Evolutionary conservation across 2,329 filamentous ascomycete species (phyloP).

Genomic region (Cordyceps farinosa): DNA sequence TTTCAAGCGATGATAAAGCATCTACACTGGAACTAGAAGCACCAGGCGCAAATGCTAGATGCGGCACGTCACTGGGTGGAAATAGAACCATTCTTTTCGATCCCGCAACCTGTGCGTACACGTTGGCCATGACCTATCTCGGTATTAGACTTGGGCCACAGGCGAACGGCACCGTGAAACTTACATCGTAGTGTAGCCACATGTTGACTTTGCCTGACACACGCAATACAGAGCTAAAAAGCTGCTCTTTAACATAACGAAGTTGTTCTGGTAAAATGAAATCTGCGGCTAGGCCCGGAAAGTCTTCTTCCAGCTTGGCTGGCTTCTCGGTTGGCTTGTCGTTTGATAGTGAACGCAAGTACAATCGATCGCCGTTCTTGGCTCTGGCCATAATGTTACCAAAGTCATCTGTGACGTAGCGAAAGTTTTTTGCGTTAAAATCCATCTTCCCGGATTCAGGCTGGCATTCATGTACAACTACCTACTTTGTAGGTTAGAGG

Average conservation of each 20-base stretch:
- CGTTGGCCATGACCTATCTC: slow-evolving; percentile 74
- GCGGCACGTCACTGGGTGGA: slow-evolving; percentile 68
- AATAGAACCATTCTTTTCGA: slow-evolving; percentile 73
- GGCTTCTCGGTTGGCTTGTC: slow-evolving; percentile 65
- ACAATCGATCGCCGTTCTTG: slow-evolving; percentile 59
- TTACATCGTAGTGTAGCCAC: slow-evolving; percentile 86
- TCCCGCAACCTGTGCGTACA: slow-evolving; percentile 76
- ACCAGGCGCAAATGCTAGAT: slow-evolving; percentile 69
- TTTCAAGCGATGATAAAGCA: slow-evolving; percentile 54
- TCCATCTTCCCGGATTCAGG: slow-evolving; percentile 61
- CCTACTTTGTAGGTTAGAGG: slow-evolving; percentile 36
- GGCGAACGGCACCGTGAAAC: slow-evolving; percentile 23
- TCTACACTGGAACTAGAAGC: slow-evolving; percentile 76
- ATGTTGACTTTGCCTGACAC: slow-evolving; percentile 78
- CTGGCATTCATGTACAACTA: slow-evolving; percentile 69
- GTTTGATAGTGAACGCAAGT: slow-evolving; percentile 73
- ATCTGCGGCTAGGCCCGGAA: slow-evolving; percentile 64
- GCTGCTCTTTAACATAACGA: slow-evolving; percentile 52
- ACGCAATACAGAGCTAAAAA: slow-evolving; percentile 75
- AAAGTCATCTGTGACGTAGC: slow-evolving; percentile 67
- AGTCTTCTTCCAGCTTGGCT: slow-evolving; percentile 68
- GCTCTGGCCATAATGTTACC: slow-evolving; percentile 62
- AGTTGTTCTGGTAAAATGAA: slow-evolving; percentile 66
- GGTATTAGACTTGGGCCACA: slow-evolving; percentile 13
- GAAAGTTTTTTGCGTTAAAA: slow-evolving; percentile 80